Percentiles rank a stretch among this genome's conserved stretches.
Evolutionary conservation across 208 protist genomes (phyloP).

Genomic region (Acanthamoeba culbertsoni): DNA sequence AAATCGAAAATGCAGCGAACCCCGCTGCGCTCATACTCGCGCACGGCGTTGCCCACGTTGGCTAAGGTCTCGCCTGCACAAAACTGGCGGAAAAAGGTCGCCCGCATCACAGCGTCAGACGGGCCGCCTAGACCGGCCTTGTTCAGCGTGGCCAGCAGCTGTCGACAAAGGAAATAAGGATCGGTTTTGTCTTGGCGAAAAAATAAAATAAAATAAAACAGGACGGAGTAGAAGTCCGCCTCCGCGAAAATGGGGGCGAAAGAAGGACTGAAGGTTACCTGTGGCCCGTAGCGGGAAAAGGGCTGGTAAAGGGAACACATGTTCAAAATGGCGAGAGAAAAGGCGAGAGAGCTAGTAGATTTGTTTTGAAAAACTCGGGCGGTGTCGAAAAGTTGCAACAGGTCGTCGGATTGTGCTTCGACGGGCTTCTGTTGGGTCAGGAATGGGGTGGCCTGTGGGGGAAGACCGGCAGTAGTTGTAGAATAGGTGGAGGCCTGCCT

Average conservation of each 20-base stretch:
- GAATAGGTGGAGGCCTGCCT: too few species aligned
- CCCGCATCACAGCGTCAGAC: not conserved
- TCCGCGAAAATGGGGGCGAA: too few species aligned
- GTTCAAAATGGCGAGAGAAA: slow-evolving; percentile 3
- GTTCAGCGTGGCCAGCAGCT: not conserved
- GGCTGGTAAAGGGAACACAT: slow-evolving; percentile 22
- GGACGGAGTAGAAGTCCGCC: not conserved
- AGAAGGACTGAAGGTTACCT: not conserved
- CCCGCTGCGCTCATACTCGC: not conserved
- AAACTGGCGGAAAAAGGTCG: slow-evolving; percentile 38
- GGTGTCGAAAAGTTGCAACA: not conserved
- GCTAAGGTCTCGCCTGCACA: slow-evolving; percentile 17
- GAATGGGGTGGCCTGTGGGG: too few species aligned
- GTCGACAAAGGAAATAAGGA: not conserved
- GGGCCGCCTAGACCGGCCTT: not conserved
- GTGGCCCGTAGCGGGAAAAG: slow-evolving; percentile 4
- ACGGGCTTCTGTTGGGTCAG: too few species aligned
- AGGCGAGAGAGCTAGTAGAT: not conserved
- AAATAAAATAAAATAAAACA: not conserved
- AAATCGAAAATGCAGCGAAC: slow-evolving; percentile 33
- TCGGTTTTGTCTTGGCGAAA: not conserved
- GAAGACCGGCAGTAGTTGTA: too few species aligned
- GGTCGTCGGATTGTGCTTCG: too few species aligned
- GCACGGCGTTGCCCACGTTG: not conserved
- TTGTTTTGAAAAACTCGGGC: not conserved